phyloP scores from a whole-genome alignment of 495 filamentous ascomycete species.

The Trichoderma orchidacearum region DNA sequence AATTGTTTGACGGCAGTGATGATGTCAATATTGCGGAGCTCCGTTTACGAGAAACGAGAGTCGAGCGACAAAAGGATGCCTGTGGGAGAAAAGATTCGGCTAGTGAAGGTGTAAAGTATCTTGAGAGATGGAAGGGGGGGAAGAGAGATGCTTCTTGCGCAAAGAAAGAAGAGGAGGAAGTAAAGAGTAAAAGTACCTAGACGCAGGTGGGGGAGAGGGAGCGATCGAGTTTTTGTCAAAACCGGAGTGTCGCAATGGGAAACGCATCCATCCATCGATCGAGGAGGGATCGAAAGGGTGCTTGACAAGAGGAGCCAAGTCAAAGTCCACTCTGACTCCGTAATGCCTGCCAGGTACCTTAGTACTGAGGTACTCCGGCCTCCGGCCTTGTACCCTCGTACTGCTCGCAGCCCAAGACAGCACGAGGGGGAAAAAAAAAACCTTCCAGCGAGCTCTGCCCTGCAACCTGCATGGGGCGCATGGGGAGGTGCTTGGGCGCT shows the following conservation, averaged over 20 bases:
- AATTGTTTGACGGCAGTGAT: no score
- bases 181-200: not conserved
- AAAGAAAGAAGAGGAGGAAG: not conserved
- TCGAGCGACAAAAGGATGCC: no score
- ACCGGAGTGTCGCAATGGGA: not conserved
- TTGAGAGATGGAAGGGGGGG: no score
- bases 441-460: not conserved
- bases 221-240: not conserved
- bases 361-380: not conserved
- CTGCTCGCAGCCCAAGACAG: not conserved
- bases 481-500: not conserved
- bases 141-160: no score
- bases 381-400: no score
- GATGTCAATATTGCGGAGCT: no score
- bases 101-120: no score
- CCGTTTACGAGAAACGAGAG: no score
- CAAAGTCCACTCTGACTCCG: not conserved
- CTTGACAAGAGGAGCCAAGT: no score
- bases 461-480: not conserved
- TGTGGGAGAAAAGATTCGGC: no score
- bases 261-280: constrained; percentile 1
- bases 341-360: not conserved
- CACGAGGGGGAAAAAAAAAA: not conserved
- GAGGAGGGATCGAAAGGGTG: not conserved
- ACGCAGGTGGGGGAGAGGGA: not conserved